A percentile compares a stretch with the other conserved stretches of the same genome.
Conservation (phyloP, 2,329 filamentous ascomycete species). For the Aspergillus hortae region DNA sequence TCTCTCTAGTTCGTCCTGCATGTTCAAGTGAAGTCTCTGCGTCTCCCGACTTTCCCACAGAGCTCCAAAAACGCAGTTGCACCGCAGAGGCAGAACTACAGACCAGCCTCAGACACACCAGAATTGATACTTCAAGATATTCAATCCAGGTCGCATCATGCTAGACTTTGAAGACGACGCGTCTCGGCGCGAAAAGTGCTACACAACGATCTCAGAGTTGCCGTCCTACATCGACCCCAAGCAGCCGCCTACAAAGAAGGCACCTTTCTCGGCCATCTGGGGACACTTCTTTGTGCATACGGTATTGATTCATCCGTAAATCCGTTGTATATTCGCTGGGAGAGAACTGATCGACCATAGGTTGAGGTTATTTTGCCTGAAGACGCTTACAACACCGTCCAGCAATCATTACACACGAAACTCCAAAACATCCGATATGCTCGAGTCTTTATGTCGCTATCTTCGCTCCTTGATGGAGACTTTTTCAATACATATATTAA, state of each 20-base stretch:
- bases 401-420: slow-evolving; percentile 48
- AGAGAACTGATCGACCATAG: slow-evolving; percentile 16
- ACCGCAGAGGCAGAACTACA: too few relatives aligned
- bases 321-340: slow-evolving; percentile 42
- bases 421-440: slow-evolving; percentile 53
- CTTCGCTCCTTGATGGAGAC: slow-evolving; percentile 65
- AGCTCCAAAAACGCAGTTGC: too few relatives aligned
- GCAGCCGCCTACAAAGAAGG: slow-evolving; percentile 67
- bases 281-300: slow-evolving; percentile 66
- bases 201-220: slow-evolving; percentile 66
- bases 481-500: slow-evolving; percentile 89
- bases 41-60: background rate
- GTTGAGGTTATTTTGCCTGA: slow-evolving; percentile 68
- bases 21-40: background rate
- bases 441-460: slow-evolving; percentile 68
- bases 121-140: too few relatives aligned
- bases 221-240: slow-evolving; percentile 65
- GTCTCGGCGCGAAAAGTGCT: slow-evolving; percentile 59
- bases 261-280: slow-evolving; percentile 70
- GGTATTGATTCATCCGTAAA: slow-evolving; percentile 36
- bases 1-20: background rate
- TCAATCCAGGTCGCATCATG: slow-evolving; percentile 28
- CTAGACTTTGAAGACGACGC: slow-evolving; percentile 40
- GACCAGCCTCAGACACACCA: too few relatives aligned
- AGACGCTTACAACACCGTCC: slow-evolving; percentile 55